Evolutionary conservation across 257 asterid genomes (phyloP), one percentile per base, ranked within the genome.

Genomic region (Solanum chiquidenum): DNA sequence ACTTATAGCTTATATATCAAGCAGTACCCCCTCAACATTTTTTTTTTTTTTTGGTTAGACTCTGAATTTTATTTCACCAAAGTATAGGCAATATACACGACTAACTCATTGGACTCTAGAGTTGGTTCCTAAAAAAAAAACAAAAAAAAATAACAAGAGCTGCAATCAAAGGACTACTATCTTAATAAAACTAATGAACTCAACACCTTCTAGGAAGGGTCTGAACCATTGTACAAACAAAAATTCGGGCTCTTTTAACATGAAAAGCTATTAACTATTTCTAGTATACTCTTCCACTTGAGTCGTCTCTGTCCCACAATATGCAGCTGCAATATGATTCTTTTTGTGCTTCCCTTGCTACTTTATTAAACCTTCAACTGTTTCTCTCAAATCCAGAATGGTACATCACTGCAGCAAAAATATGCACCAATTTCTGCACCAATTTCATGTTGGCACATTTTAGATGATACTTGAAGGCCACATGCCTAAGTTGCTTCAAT

Each of bases 1-100:
- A 46, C 98, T 93, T 83, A 94, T 95, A 62, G 98, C 95, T 85
- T 94, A 95, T 95, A 95, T 95, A 87, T 94, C 94, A 20, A 93
- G 92, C 69, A 95, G 90, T 38, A 94, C 93, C 38, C 96, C 96
- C 94, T 93, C 90, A 55, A 93, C 75, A 27, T 62, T 60, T 7
- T 12, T n/a, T 10, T 0, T 42, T 42, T 42, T 66, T 64, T 64
- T 64, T 27, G 16, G 9, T 25, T 69, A 13, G 29, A 69, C 38
- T 69, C 12, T 25, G 16, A 69, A 29, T 13, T 69, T 69, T 69
- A 29, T 69, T 69, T 29, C 34, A 69, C 23, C 76, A 69, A 52
- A 69, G 38, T 29, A 69, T 6, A 69, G 76, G 23, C 62, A 69
- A 29, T 69, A 7, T 66, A 25, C 34, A 66, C 35, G 8, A 27